These are phyloP conservation scores for Ceriops zippeliana DNA, from an alignment of 345 rosid species.

Conservation along the genomic window DNA sequence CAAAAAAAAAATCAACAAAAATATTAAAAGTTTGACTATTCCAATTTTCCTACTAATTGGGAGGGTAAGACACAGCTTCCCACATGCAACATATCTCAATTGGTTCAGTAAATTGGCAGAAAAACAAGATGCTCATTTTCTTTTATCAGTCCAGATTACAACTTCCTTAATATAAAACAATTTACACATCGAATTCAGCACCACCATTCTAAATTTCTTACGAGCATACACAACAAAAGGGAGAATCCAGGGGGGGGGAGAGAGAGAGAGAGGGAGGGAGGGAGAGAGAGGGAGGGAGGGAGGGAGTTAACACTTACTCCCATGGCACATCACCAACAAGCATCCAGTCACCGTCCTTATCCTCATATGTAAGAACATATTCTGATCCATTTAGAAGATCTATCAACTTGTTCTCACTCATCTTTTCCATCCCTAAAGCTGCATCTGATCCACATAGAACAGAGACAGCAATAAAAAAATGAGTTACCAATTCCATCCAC, in stretches of 20 bases:
- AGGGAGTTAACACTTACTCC: conserved; percentile 56
- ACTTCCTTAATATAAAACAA: too few species aligned
- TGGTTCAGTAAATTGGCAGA: too few species aligned
- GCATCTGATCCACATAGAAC: conserved; percentile 75
- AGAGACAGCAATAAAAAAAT: conserved; percentile 26
- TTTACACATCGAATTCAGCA: too few species aligned
- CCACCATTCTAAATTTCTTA: too few species aligned
- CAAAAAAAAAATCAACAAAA: too few species aligned
- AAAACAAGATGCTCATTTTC: too few species aligned
- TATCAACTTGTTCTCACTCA: conserved; percentile 67
- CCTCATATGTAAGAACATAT: conserved; percentile 82
- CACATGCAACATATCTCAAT: too few species aligned
- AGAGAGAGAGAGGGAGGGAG: background rate
- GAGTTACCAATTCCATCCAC: conserved; percentile 5
- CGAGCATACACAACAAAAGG: too few species aligned
- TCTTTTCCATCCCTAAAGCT: conserved; percentile 54
- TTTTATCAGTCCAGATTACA: too few species aligned
- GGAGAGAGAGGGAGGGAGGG: background rate
- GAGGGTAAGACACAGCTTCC: too few species aligned
- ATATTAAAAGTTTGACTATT: too few species aligned
- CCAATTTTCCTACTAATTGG: too few species aligned
- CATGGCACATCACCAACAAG: conserved; percentile 99
- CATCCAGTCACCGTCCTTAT: conserved; percentile 94
- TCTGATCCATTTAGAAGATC: conserved; percentile 89
- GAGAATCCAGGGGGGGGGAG: background rate